phyloP scores from a whole-genome alignment of 2,329 filamentous ascomycete species.

The Alternaria brassicae region DNA sequence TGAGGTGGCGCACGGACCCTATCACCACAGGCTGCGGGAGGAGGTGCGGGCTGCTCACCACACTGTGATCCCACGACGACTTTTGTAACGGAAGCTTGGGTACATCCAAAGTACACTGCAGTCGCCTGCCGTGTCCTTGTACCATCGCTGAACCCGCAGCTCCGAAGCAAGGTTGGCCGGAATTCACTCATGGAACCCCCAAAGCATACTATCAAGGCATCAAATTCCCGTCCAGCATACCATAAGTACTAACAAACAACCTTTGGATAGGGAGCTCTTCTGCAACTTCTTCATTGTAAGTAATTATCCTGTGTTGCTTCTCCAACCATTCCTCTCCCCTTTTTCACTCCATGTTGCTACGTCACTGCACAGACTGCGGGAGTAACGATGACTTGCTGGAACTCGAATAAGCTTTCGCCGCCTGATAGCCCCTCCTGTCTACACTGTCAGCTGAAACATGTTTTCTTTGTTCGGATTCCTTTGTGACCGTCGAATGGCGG shows the following conservation, averaged over 20 bases:
- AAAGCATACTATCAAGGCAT: background rate
- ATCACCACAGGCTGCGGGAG: slow-evolving; percentile 9
- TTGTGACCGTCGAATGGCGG: background rate
- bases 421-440: background rate
- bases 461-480: background rate
- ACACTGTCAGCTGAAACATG: background rate
- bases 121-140: too few species aligned
- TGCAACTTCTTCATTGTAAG: background rate
- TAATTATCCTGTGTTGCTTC: background rate
- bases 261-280: background rate
- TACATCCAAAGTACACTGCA: background rate
- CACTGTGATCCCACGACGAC: background rate
- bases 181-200: background rate
- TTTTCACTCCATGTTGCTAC: slow-evolving; percentile 9
- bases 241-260: background rate
- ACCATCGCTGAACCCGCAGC: background rate
- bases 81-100: background rate
- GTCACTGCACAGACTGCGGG: slow-evolving; percentile 3
- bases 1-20: slow-evolving; percentile 9
- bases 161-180: background rate
- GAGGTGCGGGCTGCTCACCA: background rate
- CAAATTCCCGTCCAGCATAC: background rate
- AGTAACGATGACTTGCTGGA: background rate
- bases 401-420: background rate
- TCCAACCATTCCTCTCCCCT: background rate